Conservation (phyloP, 2,329 filamentous ascomycete species). For the Fusarium sp. region DNA sequence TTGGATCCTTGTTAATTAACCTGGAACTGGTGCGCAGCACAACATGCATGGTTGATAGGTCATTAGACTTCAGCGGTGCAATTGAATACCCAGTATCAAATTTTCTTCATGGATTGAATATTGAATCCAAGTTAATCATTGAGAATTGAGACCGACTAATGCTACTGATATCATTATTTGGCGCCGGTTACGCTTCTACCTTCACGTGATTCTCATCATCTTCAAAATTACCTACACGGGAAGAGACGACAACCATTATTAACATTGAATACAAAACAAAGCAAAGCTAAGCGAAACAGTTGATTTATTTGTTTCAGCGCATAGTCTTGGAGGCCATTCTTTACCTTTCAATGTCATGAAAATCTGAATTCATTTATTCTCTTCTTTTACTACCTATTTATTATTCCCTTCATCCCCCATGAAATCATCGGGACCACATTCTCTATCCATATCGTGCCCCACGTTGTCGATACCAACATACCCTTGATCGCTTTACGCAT, state of each 20-base stretch:
- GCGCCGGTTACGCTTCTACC: conserved; percentile 6
- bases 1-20: no score
- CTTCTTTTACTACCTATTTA: not conserved
- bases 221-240: conserved; percentile 8
- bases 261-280: conserved; percentile 23
- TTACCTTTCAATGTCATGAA: not conserved
- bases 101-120: not conserved
- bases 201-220: conserved; percentile 38
- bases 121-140: not conserved
- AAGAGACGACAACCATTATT: conserved; percentile 10
- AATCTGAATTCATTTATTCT: not conserved
- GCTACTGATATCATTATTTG: not conserved
- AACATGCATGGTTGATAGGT: no score
- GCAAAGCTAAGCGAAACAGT: conserved; percentile 3
- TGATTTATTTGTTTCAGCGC: not conserved
- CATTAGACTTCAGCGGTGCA: no score
- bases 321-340: not conserved
- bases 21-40: no score
- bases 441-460: conserved; percentile 33
- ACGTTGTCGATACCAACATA: conserved; percentile 30
- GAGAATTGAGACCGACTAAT: no score
- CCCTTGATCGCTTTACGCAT: conserved; percentile 20
- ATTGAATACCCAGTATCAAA: no score
- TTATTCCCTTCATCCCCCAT: conserved; percentile 25
- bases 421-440: conserved; percentile 25